phyloP scores from a whole-genome alignment of 768 basidiomycete species.

The Kwoniella botswanensis region DNA sequence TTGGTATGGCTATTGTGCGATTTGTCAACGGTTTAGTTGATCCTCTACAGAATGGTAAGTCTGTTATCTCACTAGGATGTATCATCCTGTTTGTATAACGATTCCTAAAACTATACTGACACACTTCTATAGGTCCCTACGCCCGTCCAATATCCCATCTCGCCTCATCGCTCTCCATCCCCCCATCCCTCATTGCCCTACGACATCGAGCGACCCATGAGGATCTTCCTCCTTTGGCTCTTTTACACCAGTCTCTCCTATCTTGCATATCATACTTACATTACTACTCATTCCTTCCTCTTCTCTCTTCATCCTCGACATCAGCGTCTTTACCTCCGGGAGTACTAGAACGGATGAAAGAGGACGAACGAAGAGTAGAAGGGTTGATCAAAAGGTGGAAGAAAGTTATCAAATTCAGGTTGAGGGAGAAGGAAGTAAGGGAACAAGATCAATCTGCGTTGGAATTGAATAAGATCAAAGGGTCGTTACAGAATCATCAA shows the following conservation, averaged over 20 bases:
- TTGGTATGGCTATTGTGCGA: constrained; percentile 79
- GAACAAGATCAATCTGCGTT: constrained; percentile 55
- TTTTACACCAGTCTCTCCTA: constrained; percentile 71
- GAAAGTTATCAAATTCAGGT: constrained; percentile 65
- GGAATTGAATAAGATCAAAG: constrained; percentile 56
- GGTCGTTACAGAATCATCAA: constrained; percentile 66
- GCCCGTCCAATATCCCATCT: constrained; percentile 90
- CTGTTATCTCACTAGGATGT: background rate
- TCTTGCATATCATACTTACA: constrained; percentile 41
- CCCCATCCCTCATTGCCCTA: constrained; percentile 86
- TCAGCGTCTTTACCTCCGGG: constrained; percentile 62
- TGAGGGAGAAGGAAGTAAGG: constrained; percentile 60
- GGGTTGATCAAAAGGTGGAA: constrained; percentile 57
- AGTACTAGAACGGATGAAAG: background rate
- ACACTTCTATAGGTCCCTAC: constrained; percentile 64
- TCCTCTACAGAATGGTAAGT: constrained; percentile 74
- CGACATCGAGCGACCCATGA: constrained; percentile 96
- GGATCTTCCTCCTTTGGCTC: constrained; percentile 80
- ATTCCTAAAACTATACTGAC: background rate
- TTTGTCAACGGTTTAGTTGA: constrained; percentile 96
- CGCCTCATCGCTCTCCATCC: constrained; percentile 81
- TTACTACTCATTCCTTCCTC: constrained; percentile 64
- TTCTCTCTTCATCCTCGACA: constrained; percentile 62
- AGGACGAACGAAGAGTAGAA: constrained; percentile 66
- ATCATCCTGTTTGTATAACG: background rate